Evolutionary conservation across 805 yeast genomes (phyloP).

Genomic region (Lachancea lanzarotensis): DNA sequence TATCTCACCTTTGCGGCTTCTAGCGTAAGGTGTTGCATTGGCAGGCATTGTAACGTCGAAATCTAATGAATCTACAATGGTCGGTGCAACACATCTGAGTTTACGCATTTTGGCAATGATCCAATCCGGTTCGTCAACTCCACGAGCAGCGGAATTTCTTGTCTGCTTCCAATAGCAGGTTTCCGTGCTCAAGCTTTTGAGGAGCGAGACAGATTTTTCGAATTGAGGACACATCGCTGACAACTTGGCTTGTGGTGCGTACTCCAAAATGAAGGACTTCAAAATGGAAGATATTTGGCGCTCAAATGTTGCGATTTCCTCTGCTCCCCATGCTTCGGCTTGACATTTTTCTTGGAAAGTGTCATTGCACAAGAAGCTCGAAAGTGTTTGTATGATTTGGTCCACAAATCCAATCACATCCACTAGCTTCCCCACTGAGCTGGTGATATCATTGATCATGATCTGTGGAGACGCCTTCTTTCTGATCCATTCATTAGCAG

Average conservation of each 20-base stretch:
- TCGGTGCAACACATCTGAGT: conserved; percentile 3
- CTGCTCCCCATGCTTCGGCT: background rate
- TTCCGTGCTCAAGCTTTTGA: background rate
- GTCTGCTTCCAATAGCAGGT: conserved; percentile 5
- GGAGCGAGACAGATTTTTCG: background rate
- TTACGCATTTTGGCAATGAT: background rate
- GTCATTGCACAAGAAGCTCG: background rate
- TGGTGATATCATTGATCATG: background rate
- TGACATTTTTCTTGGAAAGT: conserved; percentile 1
- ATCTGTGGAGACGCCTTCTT: background rate
- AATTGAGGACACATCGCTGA: conserved; percentile 1
- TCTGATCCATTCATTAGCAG: background rate
- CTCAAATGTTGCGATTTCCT: background rate
- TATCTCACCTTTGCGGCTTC: conserved; percentile 4
- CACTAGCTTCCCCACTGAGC: background rate
- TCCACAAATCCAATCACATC: conserved; percentile 7
- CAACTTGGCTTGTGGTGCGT: conserved; percentile 3
- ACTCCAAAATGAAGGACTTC: conserved; percentile 3
- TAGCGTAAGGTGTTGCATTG: background rate
- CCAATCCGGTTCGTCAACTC: background rate
- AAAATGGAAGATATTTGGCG: conserved; percentile 1
- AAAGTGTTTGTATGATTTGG: conserved; percentile 1
- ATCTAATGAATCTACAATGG: conserved; percentile 4
- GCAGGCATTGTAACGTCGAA: conserved; percentile 5
- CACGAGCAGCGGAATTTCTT: background rate